Conservation (phyloP, 2,329 filamentous ascomycete species). For the Verticillium dahliae region DNA sequence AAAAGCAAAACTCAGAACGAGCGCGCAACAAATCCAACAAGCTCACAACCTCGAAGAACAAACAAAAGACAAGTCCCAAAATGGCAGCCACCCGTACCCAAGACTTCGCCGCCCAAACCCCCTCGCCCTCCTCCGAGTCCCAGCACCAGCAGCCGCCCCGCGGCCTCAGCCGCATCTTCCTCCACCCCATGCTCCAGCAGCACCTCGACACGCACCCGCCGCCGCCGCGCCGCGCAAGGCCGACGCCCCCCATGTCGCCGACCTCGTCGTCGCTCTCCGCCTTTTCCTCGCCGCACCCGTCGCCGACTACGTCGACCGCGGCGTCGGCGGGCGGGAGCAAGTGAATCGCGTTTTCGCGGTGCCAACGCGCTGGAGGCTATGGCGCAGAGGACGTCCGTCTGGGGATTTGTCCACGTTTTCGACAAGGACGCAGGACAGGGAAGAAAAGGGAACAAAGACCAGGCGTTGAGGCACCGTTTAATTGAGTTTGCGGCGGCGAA, state of each 20-base stretch:
- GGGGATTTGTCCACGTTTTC: too few species aligned
- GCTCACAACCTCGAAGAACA: too few species aligned
- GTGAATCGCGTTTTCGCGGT: not conserved
- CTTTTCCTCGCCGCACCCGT: not conserved
- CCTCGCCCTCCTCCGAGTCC: not conserved
- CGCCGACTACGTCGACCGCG: not conserved
- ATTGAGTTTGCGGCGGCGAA: too few species aligned
- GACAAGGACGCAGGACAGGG: not conserved
- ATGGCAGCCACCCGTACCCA: not conserved
- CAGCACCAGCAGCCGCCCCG: not conserved
- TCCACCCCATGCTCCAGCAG: not conserved
- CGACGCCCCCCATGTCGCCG: not conserved
- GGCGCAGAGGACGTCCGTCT: too few species aligned
- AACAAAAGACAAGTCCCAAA: not conserved
- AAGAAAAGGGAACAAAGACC: too few species aligned
- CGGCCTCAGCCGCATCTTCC: not conserved
- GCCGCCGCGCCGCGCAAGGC: not conserved
- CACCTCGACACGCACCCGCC: not conserved
- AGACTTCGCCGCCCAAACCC: not conserved
- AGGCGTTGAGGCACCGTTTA: too few species aligned
- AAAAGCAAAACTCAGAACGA: too few species aligned
- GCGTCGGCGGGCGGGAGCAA: not conserved
- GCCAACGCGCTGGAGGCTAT: too few species aligned
- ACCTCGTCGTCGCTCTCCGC: not conserved
- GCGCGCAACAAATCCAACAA: too few species aligned